These are phyloP conservation scores for Tylopilus vinaceipallidus DNA, from an alignment of 768 basidiomycete genomes.

Conservation along the genomic window DNA sequence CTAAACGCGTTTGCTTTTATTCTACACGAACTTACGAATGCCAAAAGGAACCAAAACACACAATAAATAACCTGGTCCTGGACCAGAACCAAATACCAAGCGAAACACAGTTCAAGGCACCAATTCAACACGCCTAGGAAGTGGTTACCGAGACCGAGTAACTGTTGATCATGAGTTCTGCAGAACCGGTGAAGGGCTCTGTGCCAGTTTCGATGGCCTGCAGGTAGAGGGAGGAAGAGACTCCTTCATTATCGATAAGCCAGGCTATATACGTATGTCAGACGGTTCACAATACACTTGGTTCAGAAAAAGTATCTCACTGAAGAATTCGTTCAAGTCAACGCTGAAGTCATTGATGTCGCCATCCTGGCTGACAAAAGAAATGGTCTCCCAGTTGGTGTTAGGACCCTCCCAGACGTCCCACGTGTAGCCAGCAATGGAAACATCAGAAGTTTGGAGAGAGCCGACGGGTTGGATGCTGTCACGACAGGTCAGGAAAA, in stretches of 20 bases:
- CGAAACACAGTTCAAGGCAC: background rate
- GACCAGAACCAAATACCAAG: background rate
- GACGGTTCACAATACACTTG: background rate
- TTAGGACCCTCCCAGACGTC: constrained; percentile 56
- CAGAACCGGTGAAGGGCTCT: constrained; percentile 52
- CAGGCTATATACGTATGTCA: constrained; percentile 36
- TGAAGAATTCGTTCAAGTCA: constrained; percentile 55
- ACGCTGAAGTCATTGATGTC: constrained; percentile 50
- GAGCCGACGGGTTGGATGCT: constrained; percentile 59
- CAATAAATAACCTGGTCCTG: too few species aligned
- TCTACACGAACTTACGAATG: too few species aligned
- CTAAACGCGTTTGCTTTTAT: background rate
- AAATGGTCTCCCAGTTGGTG: constrained; percentile 53
- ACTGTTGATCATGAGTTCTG: constrained; percentile 40
- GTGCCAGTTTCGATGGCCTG: constrained; percentile 56
- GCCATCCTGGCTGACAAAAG: constrained; percentile 49
- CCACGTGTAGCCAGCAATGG: constrained; percentile 51
- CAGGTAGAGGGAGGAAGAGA: constrained; percentile 47
- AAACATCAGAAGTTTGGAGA: constrained; percentile 40
- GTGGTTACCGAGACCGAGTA: constrained; percentile 40
- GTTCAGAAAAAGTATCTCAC: constrained; percentile 33
- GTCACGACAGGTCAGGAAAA: background rate
- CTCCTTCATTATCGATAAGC: constrained; percentile 44
- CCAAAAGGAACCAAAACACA: too few species aligned
- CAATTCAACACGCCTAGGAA: background rate